Conservation (phyloP, 2,329 filamentous ascomycete species). For the Xylaria sp. region DNA sequence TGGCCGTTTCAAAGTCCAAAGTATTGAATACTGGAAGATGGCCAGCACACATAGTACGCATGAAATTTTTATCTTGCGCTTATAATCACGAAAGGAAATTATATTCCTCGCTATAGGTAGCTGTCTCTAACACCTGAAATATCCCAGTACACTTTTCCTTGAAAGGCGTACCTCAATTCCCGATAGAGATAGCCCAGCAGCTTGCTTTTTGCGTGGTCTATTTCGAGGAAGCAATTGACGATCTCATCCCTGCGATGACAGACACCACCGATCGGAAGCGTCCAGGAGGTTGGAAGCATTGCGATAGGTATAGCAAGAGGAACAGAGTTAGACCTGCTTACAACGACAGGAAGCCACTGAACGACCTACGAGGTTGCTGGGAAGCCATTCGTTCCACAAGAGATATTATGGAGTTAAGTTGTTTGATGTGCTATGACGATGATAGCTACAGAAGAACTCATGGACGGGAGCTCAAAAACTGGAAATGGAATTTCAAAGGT, state of each 20-base stretch:
- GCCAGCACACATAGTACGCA: conserved; percentile 18
- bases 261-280: background rate
- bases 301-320: conserved; percentile 6
- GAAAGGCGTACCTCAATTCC: background rate
- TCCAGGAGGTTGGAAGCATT: conserved; percentile 25
- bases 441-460: background rate
- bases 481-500: conserved; percentile 32
- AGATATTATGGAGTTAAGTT: background rate
- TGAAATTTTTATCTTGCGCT: background rate
- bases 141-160: conserved; percentile 25
- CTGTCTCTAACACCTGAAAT: background rate
- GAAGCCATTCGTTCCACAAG: conserved; percentile 4
- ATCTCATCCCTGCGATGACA: conserved; percentile 13
- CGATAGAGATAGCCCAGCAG: conserved; percentile 16
- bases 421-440: conserved; percentile 23
- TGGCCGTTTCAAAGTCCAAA: background rate
- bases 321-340: conserved; percentile 17
- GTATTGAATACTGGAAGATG: conserved; percentile 20
- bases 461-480: background rate
- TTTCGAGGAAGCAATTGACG: conserved; percentile 27
- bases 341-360: background rate
- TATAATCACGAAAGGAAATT: background rate
- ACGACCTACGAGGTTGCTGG: conserved; percentile 15
- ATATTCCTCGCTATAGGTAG: background rate
- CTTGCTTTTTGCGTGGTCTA: conserved; percentile 31